These are phyloP conservation scores for Yamadazyma kanchanaburiensis DNA, from an alignment of 1,139 yeast species.

Conservation along the genomic window DNA sequence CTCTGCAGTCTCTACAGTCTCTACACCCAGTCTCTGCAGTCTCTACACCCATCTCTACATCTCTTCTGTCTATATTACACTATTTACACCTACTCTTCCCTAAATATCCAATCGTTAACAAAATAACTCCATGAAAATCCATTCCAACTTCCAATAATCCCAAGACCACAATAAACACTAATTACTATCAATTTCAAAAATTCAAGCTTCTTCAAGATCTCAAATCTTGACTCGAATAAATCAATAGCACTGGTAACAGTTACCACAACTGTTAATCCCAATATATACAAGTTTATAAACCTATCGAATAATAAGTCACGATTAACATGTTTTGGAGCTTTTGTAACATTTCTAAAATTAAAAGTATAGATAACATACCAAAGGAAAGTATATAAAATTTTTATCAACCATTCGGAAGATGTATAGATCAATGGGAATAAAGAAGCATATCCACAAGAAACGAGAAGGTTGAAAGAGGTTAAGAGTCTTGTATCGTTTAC, in stretches of 20 bases:
- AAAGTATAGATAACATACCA: conserved; percentile 82
- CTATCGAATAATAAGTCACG: conserved; percentile 63
- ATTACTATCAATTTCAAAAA: conserved; percentile 78
- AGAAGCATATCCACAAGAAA: conserved; percentile 82
- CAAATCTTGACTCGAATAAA: conserved; percentile 50
- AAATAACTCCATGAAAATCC: conserved; percentile 87
- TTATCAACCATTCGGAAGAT: conserved; percentile 74
- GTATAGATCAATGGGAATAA: conserved; percentile 85
- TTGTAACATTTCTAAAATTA: conserved; percentile 65
- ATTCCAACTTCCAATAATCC: conserved; percentile 84
- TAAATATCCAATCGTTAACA: conserved; percentile 50
- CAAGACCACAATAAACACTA: conserved; percentile 83
- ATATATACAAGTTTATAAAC: conserved; percentile 60
- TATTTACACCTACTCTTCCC: conserved; percentile 3
- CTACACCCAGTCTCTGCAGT: no score
- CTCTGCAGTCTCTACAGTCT: no score
- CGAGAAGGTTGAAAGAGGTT: conserved; percentile 62
- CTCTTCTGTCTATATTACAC: no score
- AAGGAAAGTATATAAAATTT: conserved; percentile 71
- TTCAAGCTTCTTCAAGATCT: conserved; percentile 52
- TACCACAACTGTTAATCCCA: conserved; percentile 67
- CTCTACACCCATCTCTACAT: no score
- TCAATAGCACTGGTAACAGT: conserved; percentile 53
- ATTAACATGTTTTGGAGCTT: conserved; percentile 50
- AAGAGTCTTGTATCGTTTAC: conserved; percentile 69